phyloP scores from a whole-genome alignment of 2,329 filamentous ascomycete genomes.

The Xylariaceae sp. region DNA sequence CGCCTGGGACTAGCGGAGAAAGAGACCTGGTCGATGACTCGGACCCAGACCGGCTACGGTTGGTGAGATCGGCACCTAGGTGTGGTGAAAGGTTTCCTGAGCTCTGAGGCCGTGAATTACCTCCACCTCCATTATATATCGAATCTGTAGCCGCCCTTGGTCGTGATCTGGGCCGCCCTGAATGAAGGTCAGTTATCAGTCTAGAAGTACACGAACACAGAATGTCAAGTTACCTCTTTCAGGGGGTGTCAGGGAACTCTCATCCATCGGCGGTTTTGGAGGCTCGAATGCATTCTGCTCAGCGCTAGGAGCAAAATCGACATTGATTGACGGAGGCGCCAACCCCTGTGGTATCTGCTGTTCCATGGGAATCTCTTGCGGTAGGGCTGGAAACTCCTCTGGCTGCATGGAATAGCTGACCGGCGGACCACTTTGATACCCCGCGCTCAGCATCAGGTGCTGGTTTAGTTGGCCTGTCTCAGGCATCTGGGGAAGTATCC shows the following conservation, averaged over 20 bases:
- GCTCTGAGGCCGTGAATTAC: constrained; percentile 39
- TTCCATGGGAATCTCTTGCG: constrained; percentile 45
- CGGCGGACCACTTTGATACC: constrained; percentile 40
- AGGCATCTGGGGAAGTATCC: constrained; percentile 53
- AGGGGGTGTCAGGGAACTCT: constrained; percentile 80
- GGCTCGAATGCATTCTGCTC: constrained; percentile 62
- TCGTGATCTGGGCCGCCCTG: constrained; percentile 47
- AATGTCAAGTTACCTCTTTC: constrained; percentile 52
- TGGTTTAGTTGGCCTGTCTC: constrained; percentile 48
- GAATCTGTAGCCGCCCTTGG: constrained; percentile 58
- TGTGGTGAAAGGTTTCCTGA: constrained; percentile 49
- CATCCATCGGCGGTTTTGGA: constrained; percentile 60
- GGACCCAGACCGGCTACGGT: constrained; percentile 42
- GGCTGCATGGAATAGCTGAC: constrained; percentile 40
- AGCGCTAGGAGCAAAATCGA: constrained; percentile 80
- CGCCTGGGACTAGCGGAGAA: constrained; percentile 58
- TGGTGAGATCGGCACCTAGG: constrained; percentile 42
- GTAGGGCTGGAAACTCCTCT: constrained; percentile 52
- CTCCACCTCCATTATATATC: constrained; percentile 47
- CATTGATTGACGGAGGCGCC: constrained; percentile 88
- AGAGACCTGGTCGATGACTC: constrained; percentile 40
- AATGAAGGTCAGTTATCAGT: constrained; percentile 23
- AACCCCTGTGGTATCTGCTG: constrained; percentile 57
- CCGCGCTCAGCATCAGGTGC: constrained; percentile 43
- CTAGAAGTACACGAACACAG: constrained; percentile 6